Conservation (phyloP, 1,139 yeast species). For the Candida albicans region DNA sequence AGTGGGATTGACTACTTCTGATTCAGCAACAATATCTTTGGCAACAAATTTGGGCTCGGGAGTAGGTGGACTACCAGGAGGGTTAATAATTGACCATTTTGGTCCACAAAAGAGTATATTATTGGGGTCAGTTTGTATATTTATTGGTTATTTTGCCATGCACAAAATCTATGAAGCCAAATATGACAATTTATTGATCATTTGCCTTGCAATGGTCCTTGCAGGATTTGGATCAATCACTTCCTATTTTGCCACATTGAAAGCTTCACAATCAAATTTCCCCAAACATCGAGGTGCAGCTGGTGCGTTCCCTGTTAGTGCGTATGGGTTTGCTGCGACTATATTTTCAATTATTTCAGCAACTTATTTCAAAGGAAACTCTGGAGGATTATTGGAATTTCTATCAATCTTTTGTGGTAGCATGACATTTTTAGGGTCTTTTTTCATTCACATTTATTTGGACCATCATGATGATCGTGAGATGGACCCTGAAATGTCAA, state of each 20-base stretch:
- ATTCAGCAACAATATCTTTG: conserved; percentile 63
- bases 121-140: conserved; percentile 53
- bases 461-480: conserved; percentile 20
- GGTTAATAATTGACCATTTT: conserved; percentile 57
- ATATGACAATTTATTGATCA: conserved; percentile 23
- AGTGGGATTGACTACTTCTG: conserved; percentile 57
- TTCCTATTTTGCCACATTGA: conserved; percentile 64
- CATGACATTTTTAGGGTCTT: conserved; percentile 37
- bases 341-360: conserved; percentile 48
- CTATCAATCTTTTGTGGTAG: conserved; percentile 40
- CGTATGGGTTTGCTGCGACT: conserved; percentile 54
- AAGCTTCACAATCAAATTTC: conserved; percentile 68
- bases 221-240: conserved; percentile 68
- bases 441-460: conserved; percentile 35
- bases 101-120: conserved; percentile 57
- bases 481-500: conserved; percentile 9
- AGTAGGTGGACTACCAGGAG: conserved; percentile 68
- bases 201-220: conserved; percentile 42
- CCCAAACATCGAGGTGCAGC: conserved; percentile 73
- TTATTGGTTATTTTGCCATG: conserved; percentile 40
- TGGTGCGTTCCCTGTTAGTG: conserved; percentile 59
- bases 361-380: conserved; percentile 40
- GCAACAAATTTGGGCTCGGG: conserved; percentile 65
- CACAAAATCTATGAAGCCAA: conserved; percentile 30
- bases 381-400: conserved; percentile 41